A percentile compares a stretch with the other conserved stretches of the same genome.
These are phyloP conservation scores for Backusella liffmaniae DNA, from an alignment of 192 early-diverging fungal species.

Conservation along the genomic window DNA sequence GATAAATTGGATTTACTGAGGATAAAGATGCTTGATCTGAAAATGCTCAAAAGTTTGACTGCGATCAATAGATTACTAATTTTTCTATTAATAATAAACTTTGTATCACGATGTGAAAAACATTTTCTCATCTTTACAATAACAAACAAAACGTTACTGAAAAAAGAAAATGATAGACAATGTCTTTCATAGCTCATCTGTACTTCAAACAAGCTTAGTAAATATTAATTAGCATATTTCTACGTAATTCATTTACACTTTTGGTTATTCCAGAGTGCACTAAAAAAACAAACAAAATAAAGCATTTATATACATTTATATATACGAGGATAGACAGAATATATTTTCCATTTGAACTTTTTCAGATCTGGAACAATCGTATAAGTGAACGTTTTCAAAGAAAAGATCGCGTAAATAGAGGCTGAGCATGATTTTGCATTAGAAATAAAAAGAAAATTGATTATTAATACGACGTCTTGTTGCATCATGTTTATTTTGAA, in stretches of 20 bases:
- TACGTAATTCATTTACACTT: neutral
- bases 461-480: conserved; percentile 8
- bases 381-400: neutral
- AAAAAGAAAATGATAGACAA: neutral
- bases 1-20: neutral
- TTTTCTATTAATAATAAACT: neutral
- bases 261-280: neutral
- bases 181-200: neutral
- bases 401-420: neutral
- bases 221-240: neutral
- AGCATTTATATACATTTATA: neutral
- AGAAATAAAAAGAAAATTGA: neutral
- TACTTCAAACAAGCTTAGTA: neutral
- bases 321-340: neutral
- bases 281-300: neutral
- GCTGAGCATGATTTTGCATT: neutral
- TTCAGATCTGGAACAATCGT: neutral
- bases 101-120: neutral
- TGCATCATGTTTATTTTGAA: neutral
- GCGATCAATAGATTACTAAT: neutral
- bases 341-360: neutral
- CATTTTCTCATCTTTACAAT: neutral
- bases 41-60: neutral
- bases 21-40: neutral
- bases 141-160: neutral